phyloP scores from a whole-genome alignment of 148 eudicot genomes.

The Silene conica region DNA sequence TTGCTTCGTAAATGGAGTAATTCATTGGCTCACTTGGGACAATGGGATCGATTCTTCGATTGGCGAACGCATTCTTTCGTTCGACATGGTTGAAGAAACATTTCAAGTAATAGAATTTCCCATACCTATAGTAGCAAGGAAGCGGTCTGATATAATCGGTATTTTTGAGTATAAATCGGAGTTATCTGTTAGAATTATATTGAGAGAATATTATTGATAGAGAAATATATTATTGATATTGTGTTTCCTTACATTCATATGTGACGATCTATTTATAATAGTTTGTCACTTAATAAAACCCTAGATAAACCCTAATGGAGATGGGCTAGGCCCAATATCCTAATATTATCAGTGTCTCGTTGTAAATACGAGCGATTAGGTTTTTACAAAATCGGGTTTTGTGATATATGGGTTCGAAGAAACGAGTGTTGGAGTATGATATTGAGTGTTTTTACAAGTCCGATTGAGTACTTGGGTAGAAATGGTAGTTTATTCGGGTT shows the following conservation, averaged over 20 bases:
- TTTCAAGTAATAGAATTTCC: constrained; percentile 2
- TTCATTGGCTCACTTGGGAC: not conserved
- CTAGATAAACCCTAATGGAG: too few relatives aligned
- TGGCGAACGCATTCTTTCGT: not conserved
- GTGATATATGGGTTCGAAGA: not conserved
- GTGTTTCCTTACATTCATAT: too few relatives aligned
- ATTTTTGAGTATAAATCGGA: not conserved
- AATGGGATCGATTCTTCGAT: not conserved
- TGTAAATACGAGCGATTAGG: not conserved
- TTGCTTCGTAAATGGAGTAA: not conserved
- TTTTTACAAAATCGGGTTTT: not conserved
- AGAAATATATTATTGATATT: too few relatives aligned
- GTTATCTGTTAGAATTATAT: too few relatives aligned
- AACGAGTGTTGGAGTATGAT: not conserved
- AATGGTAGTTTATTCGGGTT: not conserved
- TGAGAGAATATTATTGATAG: too few relatives aligned
- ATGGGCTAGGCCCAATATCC: too few relatives aligned
- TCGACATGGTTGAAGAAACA: not conserved
- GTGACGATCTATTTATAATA: too few relatives aligned
- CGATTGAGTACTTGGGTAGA: not conserved
- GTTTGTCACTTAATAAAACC: too few relatives aligned
- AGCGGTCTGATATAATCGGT: not conserved
- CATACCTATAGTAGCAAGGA: not conserved
- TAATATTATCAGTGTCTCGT: not conserved
- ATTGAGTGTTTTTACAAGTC: not conserved